Evolutionary conservation across 2,329 filamentous ascomycete species (phyloP), one percentile per base, ranked within the genome.

Genomic region (Cyphellophora attinorum): DNA sequence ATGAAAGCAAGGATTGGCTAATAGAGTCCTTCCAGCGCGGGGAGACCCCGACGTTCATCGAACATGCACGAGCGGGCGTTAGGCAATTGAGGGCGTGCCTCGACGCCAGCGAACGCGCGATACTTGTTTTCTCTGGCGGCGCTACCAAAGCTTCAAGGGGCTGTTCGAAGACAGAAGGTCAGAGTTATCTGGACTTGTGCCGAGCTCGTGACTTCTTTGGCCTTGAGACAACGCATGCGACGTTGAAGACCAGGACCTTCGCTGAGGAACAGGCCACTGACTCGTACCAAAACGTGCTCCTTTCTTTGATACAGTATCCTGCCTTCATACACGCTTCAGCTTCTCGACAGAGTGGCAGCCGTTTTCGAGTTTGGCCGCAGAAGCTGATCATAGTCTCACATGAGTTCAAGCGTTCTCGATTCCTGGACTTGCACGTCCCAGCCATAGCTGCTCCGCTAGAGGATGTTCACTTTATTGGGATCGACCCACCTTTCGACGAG

Each of bases 281-380:
- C 57, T 89, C 81, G 2, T 89, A 85, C 51, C 79, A 86, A 53
- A 94, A 94, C 53, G 61, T 94, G 4, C 60, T 93, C 11, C 86
- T 88, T 54, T 81, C 80, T 10, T 63, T 93, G 50, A 65, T 80
- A 43, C 62, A 67, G 3, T 74, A 70, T 39, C 59, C 51, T 5
- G 16, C 49, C 2, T 40, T 48, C 18, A 27, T 42, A 4, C 27
- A n/a, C n/a, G n/a, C n/a, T n/a, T n/a, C n/a, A n/a, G n/a, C n/a
- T n/a, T n/a, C n/a, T n/a, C n/a, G n/a, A n/a, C n/a, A n/a, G n/a
- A n/a, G n/a, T n/a, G n/a, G n/a, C n/a, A n/a, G n/a, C n/a, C n/a
- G n/a, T n/a, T n/a, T n/a, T n/a, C n/a, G n/a, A n/a, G n/a, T n/a
- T n/a, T 85, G 78, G 67, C 80, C 81, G 0, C 33, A 35, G 2